Evolutionary conservation across 352 stramenopile genomes (phyloP).

Genomic region (Pythium apleroticum): DNA sequence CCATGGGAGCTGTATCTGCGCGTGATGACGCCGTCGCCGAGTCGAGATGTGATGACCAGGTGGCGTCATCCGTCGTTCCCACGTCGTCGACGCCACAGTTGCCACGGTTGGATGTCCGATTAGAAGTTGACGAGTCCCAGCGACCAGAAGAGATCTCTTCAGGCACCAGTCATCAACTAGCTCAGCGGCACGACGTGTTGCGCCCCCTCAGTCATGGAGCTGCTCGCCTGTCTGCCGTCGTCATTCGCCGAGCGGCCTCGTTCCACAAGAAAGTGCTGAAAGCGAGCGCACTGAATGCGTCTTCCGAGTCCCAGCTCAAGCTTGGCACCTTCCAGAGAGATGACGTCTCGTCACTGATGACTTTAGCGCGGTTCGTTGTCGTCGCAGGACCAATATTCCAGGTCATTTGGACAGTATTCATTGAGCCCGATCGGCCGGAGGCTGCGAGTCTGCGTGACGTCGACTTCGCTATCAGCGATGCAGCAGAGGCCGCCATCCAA

Average conservation of each 20-base stretch:
- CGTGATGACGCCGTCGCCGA: neutral
- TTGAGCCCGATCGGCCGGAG: slow-evolving; percentile 10
- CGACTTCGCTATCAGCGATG: slow-evolving; percentile 7
- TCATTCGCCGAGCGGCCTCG: slow-evolving; percentile 7
- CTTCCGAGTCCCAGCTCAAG: slow-evolving; percentile 28
- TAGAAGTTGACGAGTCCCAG: neutral
- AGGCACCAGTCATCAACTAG: neutral
- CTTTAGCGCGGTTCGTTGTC: slow-evolving; percentile 16
- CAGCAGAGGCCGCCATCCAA: slow-evolving; percentile 18
- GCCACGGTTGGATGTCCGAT: neutral
- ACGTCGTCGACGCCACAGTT: neutral
- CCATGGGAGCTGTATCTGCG: neutral
- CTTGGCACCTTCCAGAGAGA: slow-evolving; percentile 25
- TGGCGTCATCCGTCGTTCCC: neutral
- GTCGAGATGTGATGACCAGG: neutral
- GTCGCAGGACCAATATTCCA: slow-evolving; percentile 17
- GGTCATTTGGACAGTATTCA: slow-evolving; percentile 17
- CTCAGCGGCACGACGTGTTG: neutral
- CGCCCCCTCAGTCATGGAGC: neutral
- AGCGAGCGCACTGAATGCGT: slow-evolving; percentile 16
- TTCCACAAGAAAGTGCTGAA: slow-evolving; percentile 40
- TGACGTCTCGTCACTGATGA: slow-evolving; percentile 30
- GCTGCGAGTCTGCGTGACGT: neutral
- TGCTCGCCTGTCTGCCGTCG: slow-evolving; percentile 6
- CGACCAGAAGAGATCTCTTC: too few relatives aligned